Evolutionary conservation across 805 yeast species (phyloP).

Genomic region (Sugiyamaella marilandica): DNA sequence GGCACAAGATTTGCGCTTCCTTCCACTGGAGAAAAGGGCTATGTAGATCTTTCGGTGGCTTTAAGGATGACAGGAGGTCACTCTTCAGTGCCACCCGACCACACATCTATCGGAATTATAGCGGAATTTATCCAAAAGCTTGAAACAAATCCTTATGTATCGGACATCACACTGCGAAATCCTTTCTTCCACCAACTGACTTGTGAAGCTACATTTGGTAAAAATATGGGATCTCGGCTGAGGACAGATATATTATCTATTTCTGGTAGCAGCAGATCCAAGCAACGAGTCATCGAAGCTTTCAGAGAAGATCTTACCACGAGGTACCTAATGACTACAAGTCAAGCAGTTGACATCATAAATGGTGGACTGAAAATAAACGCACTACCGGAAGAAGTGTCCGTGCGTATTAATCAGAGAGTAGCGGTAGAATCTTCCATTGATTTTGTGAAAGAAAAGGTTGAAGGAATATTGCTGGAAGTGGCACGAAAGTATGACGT

Average conservation of each 20-base stretch:
- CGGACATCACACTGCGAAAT: constrained; percentile 46
- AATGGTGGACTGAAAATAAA: constrained; percentile 72
- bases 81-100: constrained; percentile 69
- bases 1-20: constrained; percentile 40
- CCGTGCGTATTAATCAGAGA: constrained; percentile 53
- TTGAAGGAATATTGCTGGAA: constrained; percentile 20
- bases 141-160: constrained; percentile 50
- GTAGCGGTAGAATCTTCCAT: constrained; percentile 53
- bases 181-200: constrained; percentile 56
- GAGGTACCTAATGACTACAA: constrained; percentile 42
- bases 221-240: constrained; percentile 26
- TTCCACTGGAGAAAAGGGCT: constrained; percentile 55
- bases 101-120: constrained; percentile 65
- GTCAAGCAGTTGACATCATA: constrained; percentile 59
- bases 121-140: constrained; percentile 49
- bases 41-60: constrained; percentile 42
- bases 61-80: constrained; percentile 66
- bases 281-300: constrained; percentile 3
- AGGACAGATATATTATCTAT: constrained; percentile 17
- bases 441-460: constrained; percentile 37
- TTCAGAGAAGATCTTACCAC: background rate
- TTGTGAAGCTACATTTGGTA: constrained; percentile 55
- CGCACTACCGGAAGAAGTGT: constrained; percentile 60
- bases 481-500: background rate
- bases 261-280: constrained; percentile 14